Evolutionary conservation across 805 yeast genomes (phyloP), one percentile per base, ranked within the genome.

Genomic region (Starmerella riodocensis): DNA sequence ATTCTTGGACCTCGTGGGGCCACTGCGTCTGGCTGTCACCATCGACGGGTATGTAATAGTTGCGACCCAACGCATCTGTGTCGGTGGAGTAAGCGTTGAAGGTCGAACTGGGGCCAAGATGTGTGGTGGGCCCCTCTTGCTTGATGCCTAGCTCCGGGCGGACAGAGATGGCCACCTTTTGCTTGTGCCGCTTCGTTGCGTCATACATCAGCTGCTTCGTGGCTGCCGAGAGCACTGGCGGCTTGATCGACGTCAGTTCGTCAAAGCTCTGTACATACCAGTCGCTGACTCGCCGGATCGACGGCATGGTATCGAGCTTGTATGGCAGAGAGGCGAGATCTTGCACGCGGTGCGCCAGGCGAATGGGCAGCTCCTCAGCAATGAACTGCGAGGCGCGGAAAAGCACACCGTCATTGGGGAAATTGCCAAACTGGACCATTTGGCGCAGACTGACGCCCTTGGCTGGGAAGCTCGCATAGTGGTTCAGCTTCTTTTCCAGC

Each of bases 231-330:
- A 76, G 63, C 24, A 52, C 53, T 1, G 88, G 88, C 41, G 70
- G 68, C 11, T 74, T 71, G 31, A 85, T 59, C 11, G 67, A 57
- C n/a, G 78, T 73, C 48, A 84, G 67, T 54, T 84, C 65, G 51
- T 83, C 85, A 58, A 85, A 85, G 7, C 88, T 76, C 56, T 83
- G 91, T 1, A 86, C 86, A 56, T 84, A 85, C 94, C 95, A 85
- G 55, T 83, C 74, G 44, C 76, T 71, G 14, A 84, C 94, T 47
- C 75, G 69, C 37, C 71, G 63, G 36, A 86, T 82, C 3, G 84
- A 74, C 1, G 84, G 83, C 74, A 77, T 77, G 23, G 74, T 66
- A 49, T 67, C 70, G 39, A 85, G 65, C 0, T 83, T 85, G 49
- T 75, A 66, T 0, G 95, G 94, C 23, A 91, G 70, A 20, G 71